phyloP scores from a whole-genome alignment of 108 stramenopile species.

The Nitzschia palea region DNA sequence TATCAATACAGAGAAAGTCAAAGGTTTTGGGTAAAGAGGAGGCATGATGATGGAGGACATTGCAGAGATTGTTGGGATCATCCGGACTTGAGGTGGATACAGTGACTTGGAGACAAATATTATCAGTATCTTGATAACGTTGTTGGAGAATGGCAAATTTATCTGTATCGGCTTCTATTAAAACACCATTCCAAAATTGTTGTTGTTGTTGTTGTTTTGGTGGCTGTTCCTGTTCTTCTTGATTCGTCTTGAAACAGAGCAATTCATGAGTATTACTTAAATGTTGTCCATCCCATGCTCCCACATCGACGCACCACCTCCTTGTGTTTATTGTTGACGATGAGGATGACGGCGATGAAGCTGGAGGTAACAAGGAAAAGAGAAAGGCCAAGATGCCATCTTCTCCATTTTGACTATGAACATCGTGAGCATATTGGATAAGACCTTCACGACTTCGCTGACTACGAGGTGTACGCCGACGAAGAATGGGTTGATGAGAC shows the following conservation, averaged over 20 bases:
- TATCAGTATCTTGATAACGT: conserved; percentile 54
- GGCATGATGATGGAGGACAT: conserved; percentile 17
- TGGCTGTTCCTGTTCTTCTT: not conserved
- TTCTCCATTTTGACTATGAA: conserved; percentile 77
- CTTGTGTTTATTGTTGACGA: too few relatives aligned
- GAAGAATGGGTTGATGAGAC: conserved; percentile 40
- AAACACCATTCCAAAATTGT: conserved; percentile 74
- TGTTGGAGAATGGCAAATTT: conserved; percentile 45
- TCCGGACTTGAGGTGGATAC: conserved; percentile 29
- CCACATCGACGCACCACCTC: conserved; percentile 79
- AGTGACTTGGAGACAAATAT: conserved; percentile 38
- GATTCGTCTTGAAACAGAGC: conserved; percentile 18
- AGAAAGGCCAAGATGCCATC: conserved; percentile 72
- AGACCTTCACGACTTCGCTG: conserved; percentile 65
- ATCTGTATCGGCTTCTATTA: conserved; percentile 75
- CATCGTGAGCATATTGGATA: conserved; percentile 54
- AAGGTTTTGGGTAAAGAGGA: conserved; percentile 42
- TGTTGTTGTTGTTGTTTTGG: not conserved
- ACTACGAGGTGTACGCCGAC: conserved; percentile 24
- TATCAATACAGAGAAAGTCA: conserved; percentile 79
- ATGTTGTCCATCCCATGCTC: conserved; percentile 87
- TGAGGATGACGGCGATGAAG: conserved; percentile 7
- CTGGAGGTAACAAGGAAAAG: conserved; percentile 44
- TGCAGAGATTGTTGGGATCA: conserved; percentile 22
- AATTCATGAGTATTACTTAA: conserved; percentile 73